These are phyloP conservation scores for Trichoderma hamatum DNA, from an alignment of 2,329 filamentous ascomycete species.

Conservation along the genomic window DNA sequence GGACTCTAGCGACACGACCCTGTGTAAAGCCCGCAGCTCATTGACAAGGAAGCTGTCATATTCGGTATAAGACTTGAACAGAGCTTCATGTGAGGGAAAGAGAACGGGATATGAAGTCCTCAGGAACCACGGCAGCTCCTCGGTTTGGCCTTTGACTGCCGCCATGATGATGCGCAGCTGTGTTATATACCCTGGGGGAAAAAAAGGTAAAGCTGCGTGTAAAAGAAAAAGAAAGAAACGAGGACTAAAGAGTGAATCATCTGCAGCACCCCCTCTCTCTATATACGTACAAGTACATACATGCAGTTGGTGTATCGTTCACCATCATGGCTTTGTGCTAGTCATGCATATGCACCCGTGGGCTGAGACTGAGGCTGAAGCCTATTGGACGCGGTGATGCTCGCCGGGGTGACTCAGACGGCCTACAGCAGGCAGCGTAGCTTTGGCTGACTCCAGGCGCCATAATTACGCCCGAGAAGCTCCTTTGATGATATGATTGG, in stretches of 20 bases:
- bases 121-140: conserved; percentile 43
- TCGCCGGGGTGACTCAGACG: conserved; percentile 19
- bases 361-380: neutral
- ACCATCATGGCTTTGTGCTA: neutral
- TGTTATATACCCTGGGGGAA: neutral
- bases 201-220: neutral
- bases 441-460: neutral
- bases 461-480: neutral
- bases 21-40: conserved; percentile 33
- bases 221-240: neutral
- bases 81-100: conserved; percentile 43
- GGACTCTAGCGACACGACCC: conserved; percentile 7
- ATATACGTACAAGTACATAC: neutral
- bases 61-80: conserved; percentile 38
- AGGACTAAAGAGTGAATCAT: neutral
- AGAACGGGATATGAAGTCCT: conserved; percentile 44
- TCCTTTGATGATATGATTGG: neutral
- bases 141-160: neutral
- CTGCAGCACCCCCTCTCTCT: neutral
- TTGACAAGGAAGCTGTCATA: conserved; percentile 40
- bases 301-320: neutral
- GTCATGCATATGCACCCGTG: neutral
- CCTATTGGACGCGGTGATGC: neutral
- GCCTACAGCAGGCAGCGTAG: conserved; percentile 11
- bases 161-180: conserved; percentile 4